Evolutionary conservation across 257 asterid species (phyloP), one percentile per base, ranked within the genome.

Genomic region (Petunia secreta): DNA sequence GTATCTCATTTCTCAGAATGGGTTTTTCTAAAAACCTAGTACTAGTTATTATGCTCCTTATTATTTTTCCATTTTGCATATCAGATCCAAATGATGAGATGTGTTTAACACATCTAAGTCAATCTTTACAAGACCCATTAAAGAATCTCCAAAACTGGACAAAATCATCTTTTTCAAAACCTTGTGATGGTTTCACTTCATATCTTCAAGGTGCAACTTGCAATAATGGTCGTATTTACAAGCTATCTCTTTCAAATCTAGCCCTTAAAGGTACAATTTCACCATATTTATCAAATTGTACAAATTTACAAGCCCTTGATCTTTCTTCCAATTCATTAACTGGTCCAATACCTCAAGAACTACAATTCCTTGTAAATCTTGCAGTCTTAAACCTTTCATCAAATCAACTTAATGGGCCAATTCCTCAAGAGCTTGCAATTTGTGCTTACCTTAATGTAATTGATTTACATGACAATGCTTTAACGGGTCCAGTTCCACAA

Each of bases 191-290:
- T 9, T 91, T 89, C 83, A 88, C 87, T 79, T 91, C 98, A 54
- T 89, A 75, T 78, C 93, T 95, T 75, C 89, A 86, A 16, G 98
- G 99, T 71, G 98, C 98, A 71, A 93, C 95, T 84, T 95, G 99
- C 91, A 93, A 95, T 90, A 92, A 93, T 50, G 97, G 98, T 83
- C 92, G 99, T 65, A 89, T 95, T 85, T 95, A 92, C 86, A 93
- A 92, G 83, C 91, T 95, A 2, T 83, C 97, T 15, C 96, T 95
- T 83, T 52, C 97, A 3, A 88, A 85, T 82, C 90, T 93, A 82
- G 85, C 92, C 46, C 91, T 95, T 1, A 79, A 81, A 34, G 99
- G 99, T 73, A 78, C 93, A 25, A 92, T 95, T 82, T 93, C 99
- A 1, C 99, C 99, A 5, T 92, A 82, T 85, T 90, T 95, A 80